Conservation (phyloP, 768 basidiomycete genomes). For the Suillus brevipes region DNA sequence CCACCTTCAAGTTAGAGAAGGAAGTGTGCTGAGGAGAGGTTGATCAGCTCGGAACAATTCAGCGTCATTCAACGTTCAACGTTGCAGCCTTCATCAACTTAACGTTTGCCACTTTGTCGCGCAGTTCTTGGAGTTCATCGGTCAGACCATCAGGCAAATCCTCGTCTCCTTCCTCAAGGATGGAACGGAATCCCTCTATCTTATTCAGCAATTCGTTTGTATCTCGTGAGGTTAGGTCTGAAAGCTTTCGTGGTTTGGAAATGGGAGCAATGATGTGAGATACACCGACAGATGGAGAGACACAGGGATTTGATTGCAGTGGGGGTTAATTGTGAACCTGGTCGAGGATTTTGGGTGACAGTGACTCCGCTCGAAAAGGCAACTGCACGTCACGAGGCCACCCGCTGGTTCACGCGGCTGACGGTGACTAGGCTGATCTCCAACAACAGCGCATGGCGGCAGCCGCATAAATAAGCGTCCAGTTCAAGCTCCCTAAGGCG, state of each 20-base stretch:
- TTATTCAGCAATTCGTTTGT: conserved; percentile 15
- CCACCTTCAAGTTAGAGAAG: not conserved
- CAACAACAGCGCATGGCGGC: no score
- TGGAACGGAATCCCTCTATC: conserved; percentile 13
- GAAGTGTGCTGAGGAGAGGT: not conserved
- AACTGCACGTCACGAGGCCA: no score
- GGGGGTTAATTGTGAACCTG: no score
- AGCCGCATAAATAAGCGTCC: no score
- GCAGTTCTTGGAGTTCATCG: conserved; percentile 11
- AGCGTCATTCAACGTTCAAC: not conserved
- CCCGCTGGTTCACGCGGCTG: no score
- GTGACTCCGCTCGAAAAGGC: no score
- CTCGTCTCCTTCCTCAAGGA: conserved; percentile 21
- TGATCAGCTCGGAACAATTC: not conserved
- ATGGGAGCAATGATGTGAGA: not conserved
- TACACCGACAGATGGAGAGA: not conserved
- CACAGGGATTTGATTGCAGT: not conserved
- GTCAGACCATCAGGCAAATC: conserved; percentile 15
- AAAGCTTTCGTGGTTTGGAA: not conserved
- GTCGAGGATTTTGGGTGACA: no score
- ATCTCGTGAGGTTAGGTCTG: conserved; percentile 13
- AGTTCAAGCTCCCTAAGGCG: not conserved
- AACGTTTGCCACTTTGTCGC: conserved; percentile 8
- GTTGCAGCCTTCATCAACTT: not conserved
- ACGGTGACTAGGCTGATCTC: no score